Evolutionary conservation across 2,329 filamentous ascomycete species (phyloP), one percentile per base, ranked within the genome.

Genomic region (Chaetothyriales sp.): DNA sequence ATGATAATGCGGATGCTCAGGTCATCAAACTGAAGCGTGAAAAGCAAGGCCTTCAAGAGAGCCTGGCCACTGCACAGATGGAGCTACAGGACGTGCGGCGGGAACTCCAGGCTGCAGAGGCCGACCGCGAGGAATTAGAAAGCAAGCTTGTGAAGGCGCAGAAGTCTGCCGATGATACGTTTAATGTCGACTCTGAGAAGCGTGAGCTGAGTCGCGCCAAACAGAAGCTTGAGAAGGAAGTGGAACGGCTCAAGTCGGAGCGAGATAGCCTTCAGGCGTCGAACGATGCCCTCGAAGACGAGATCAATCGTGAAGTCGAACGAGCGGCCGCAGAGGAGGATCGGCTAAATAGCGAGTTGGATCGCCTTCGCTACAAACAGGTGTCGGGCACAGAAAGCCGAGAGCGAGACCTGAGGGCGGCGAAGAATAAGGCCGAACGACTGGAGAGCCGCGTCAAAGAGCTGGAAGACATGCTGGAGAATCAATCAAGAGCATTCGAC

Each of bases 151-250:
- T 73, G 44, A 71, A 73, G 20, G 63, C 71, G 54, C 71, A 77
- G 42, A 73, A 76, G 50, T 77, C 76, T 47, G 74, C 74, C 26
- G 69, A 70, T 50, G 77, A 81, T 52, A 77, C 74, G 1, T 74
- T 78, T 57, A 75, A 74, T 10, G 64, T 83, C 45, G 82, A 86
- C 57, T 77, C 81, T 54, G 83, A 86, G 60, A 80, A 81, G 56
- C 68, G 83, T 45, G 80, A 86, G 49, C 69, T 86, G 20, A 78
- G 81, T 18, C 79, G 80, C 25, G 68, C 77, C n/a, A 83, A 81
- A 62, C 68, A 80, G 55, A 82, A 80, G 60, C 72, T 85, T 18
- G 83, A 86, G 55, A 75, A 71, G 53, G 83, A 86, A 59, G 70
- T 84, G 15, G 77, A 79, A 43, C 73, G 80, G 10, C 68, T 85